Evolutionary conservation across 352 stramenopile species (phyloP).

Genomic region (Aphanomyces cochlioides): DNA sequence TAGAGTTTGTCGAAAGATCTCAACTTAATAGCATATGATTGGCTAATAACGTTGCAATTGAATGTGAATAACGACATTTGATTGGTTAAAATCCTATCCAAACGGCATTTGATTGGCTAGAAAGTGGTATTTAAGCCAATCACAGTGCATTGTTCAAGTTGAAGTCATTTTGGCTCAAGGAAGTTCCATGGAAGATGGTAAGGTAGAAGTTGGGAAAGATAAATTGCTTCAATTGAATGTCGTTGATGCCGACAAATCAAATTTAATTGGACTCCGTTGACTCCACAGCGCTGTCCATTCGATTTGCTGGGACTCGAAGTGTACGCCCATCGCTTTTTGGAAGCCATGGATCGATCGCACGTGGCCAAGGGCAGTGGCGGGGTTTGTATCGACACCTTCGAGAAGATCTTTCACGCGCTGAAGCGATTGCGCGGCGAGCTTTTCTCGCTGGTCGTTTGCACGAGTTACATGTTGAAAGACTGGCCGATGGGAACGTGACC

Average conservation of each 20-base stretch:
- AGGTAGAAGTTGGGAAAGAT: no score
- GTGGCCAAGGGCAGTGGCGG: constrained; percentile 34
- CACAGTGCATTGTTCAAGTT: background rate
- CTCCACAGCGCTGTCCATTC: constrained; percentile 60
- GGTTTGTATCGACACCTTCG: background rate
- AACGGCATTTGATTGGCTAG: background rate
- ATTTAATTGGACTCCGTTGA: constrained; percentile 53
- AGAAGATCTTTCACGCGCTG: constrained; percentile 13
- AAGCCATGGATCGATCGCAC: constrained; percentile 47
- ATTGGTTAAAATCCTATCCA: background rate
- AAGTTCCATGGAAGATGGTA: no score
- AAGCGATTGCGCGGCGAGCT: constrained; percentile 1
- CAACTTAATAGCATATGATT: constrained; percentile 9
- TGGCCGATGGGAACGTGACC: constrained; percentile 70
- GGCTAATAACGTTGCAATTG: background rate
- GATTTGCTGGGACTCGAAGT: constrained; percentile 43
- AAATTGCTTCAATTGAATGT: background rate
- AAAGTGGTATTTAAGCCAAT: background rate
- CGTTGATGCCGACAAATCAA: constrained; percentile 41
- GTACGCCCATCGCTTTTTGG: constrained; percentile 48
- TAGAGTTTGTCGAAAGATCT: constrained; percentile 13
- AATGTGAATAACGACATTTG: background rate
- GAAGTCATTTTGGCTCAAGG: no score
- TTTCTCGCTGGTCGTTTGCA: constrained; percentile 35
- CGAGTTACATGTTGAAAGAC: constrained; percentile 45